These are phyloP conservation scores for Diutina rugosa DNA, from an alignment of 1,139 yeast species.

Conservation along the genomic window DNA sequence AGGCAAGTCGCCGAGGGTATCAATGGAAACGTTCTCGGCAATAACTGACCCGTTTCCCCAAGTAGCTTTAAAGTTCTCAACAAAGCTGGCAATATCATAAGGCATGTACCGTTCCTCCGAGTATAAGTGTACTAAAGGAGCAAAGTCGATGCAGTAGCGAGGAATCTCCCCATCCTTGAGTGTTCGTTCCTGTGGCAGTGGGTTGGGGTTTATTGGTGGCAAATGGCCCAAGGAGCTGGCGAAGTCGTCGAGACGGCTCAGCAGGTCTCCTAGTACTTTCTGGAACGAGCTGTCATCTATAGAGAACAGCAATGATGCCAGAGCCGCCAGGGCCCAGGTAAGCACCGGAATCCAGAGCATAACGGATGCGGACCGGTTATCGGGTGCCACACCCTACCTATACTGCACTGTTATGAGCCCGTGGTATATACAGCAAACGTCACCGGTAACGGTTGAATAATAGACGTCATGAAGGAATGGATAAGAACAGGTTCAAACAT, in stretches of 20 bases:
- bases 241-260: not conserved
- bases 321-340: not conserved
- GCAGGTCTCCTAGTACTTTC: not conserved
- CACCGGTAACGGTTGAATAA: not conserved
- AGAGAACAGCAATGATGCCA: not conserved
- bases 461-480: too few relatives aligned
- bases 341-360: not conserved
- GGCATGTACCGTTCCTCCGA: constrained; percentile 86
- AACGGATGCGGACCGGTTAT: not conserved
- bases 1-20: constrained; percentile 24
- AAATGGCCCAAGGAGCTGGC: not conserved
- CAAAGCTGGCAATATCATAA: constrained; percentile 62
- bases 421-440: not conserved
- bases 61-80: constrained; percentile 44
- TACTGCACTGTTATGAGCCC: not conserved
- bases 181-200: constrained; percentile 18
- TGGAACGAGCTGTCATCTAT: not conserved
- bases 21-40: constrained; percentile 23
- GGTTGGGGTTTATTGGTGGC: constrained; percentile 25
- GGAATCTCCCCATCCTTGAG: constrained; percentile 54
- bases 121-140: constrained; percentile 77
- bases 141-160: constrained; percentile 52
- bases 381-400: not conserved
- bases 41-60: constrained; percentile 34
- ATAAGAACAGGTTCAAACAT: too few relatives aligned